Conservation (phyloP, 2,329 filamentous ascomycete species). For the Coniochaeta sp. region DNA sequence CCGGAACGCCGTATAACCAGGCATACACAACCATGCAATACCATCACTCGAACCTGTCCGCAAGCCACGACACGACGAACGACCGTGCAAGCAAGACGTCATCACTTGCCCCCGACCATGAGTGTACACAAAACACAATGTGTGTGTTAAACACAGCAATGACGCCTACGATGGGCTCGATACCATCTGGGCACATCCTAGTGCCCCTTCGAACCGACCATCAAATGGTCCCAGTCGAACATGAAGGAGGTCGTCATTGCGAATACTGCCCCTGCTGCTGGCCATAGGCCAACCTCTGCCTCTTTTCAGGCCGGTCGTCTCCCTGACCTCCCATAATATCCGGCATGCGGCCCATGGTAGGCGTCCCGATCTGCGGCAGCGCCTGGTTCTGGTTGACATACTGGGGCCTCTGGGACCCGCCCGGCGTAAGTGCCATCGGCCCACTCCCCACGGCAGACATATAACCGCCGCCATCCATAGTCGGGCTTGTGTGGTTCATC, state of each 20-base stretch:
- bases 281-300: slow-evolving; percentile 38
- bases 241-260: slow-evolving; percentile 15
- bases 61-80: background rate
- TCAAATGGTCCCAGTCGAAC: background rate
- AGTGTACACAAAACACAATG: background rate
- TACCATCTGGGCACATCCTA: too few relatives aligned
- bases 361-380: slow-evolving; percentile 22
- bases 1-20: background rate
- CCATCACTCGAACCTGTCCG: background rate
- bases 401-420: slow-evolving; percentile 29
- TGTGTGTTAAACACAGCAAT: background rate
- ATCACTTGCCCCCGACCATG: background rate
- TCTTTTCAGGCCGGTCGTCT: slow-evolving; percentile 41
- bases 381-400: slow-evolving; percentile 25
- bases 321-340: slow-evolving; percentile 17
- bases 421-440: slow-evolving; percentile 28
- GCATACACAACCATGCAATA: background rate
- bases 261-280: slow-evolving; percentile 30
- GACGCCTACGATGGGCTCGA: background rate
- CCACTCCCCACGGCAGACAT: slow-evolving; percentile 32
- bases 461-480: slow-evolving; percentile 36
- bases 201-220: background rate
- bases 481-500: slow-evolving; percentile 41
- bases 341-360: slow-evolving; percentile 22
- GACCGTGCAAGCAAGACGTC: background rate